These are phyloP conservation scores for Solanum sparsipilum DNA, from an alignment of 257 asterid genomes.

Conservation along the genomic window DNA sequence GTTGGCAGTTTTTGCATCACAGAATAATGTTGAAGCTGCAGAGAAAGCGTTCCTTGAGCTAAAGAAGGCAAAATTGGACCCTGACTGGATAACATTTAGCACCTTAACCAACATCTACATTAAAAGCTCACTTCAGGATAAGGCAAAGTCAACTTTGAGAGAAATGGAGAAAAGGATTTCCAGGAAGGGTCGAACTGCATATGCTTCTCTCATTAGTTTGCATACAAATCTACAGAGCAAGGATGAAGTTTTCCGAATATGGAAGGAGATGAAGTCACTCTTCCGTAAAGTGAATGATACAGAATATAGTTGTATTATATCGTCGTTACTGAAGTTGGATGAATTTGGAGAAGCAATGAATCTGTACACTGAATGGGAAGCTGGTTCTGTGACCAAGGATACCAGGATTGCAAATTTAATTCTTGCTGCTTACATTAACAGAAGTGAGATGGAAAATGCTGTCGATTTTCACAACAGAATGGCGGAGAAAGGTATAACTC, in stretches of 20 bases:
- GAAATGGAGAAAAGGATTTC: constrained; percentile 80
- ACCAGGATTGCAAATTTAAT: constrained; percentile 73
- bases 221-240: constrained; percentile 45
- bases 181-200: constrained; percentile 47
- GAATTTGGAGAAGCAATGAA: constrained; percentile 61
- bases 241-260: constrained; percentile 46
- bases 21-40: constrained; percentile 56
- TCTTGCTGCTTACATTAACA: constrained; percentile 65
- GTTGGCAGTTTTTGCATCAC: constrained; percentile 60
- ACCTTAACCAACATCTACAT: constrained; percentile 70
- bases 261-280: constrained; percentile 69
- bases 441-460: constrained; percentile 51
- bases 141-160: constrained; percentile 55
- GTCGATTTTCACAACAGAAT: constrained; percentile 43
- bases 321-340: constrained; percentile 57
- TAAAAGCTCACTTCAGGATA: constrained; percentile 54
- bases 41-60: constrained; percentile 52
- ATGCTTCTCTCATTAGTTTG: constrained; percentile 73
- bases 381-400: constrained; percentile 65
- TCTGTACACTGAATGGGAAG: constrained; percentile 74
- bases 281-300: constrained; percentile 56
- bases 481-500: constrained; percentile 41
- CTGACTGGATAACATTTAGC: constrained; percentile 92
- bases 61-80: constrained; percentile 51
- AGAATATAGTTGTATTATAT: constrained; percentile 70